Evolutionary conservation across 2,329 filamentous ascomycete species (phyloP).

Genomic region (Sodiomyces alkalinus): DNA sequence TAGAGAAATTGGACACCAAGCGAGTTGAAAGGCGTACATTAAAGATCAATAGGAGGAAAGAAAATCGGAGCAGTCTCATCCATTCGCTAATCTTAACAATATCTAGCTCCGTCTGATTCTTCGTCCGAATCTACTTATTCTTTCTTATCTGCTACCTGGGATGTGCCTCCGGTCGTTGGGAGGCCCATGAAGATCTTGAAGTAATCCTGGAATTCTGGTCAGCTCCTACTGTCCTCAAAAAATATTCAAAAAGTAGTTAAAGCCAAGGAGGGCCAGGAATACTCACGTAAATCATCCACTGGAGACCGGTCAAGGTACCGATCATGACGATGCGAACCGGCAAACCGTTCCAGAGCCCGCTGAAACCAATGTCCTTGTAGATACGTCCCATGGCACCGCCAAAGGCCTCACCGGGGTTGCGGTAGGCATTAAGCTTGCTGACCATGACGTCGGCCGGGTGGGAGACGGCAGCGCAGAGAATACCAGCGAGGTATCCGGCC

Average conservation of each 20-base stretch:
- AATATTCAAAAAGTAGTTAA: background rate
- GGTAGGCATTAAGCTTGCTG: constrained; percentile 74
- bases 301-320: constrained; percentile 63
- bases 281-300: constrained; percentile 83
- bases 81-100: no score
- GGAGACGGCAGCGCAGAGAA: constrained; percentile 70
- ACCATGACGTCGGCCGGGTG: constrained; percentile 83
- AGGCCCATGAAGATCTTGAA: constrained; percentile 86
- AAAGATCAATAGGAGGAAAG: no score
- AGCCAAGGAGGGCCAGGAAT: background rate
- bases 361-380: constrained; percentile 75
- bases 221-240: constrained; percentile 5
- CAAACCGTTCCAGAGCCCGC: constrained; percentile 82
- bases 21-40: no score
- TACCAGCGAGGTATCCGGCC: constrained; percentile 75
- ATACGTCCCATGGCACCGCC: constrained; percentile 64
- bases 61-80: no score
- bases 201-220: constrained; percentile 40
- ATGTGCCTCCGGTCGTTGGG: constrained; percentile 62
- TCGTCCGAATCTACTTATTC: constrained; percentile 3
- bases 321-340: constrained; percentile 83
- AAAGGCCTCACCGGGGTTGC: constrained; percentile 62
- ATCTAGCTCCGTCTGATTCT: no score
- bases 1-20: no score
- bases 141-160: constrained; percentile 36